Conservation (phyloP, 148 eudicot species). For the Camellia lanceoleosa region DNA sequence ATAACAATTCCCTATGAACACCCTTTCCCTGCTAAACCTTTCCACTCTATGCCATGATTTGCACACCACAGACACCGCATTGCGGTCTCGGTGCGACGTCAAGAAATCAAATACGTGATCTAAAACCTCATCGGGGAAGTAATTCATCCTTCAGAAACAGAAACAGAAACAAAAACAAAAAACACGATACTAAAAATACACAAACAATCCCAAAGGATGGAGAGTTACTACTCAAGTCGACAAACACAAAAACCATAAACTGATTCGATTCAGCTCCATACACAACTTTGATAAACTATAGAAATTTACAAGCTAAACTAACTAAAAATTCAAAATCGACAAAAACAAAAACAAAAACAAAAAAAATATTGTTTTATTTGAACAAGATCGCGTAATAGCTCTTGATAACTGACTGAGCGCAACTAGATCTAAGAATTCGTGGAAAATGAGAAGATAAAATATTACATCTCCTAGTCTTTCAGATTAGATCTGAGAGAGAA, state of each 20-base stretch:
- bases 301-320: not conserved
- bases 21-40: conserved; percentile 51
- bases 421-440: not conserved
- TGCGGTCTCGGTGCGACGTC: conserved; percentile 59
- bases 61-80: conserved; percentile 72
- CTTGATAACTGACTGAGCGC: not conserved
- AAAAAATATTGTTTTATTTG: no score
- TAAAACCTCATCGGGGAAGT: conserved; percentile 87
- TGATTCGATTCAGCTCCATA: not conserved
- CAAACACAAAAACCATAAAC: not conserved
- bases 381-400: not conserved
- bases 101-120: conserved; percentile 72
- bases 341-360: not conserved
- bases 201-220: not conserved
- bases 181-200: not conserved
- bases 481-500: conserved; percentile 10
- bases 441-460: not conserved
- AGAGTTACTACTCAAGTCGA: no score
- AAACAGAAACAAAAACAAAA: not conserved
- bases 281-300: not conserved
- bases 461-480: not conserved
- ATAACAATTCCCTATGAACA: conserved; percentile 83
- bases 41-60: conserved; percentile 76
- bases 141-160: conserved; percentile 33
- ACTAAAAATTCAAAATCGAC: not conserved